phyloP scores from a whole-genome alignment of 2,329 filamentous ascomycete species.

The Blumeria hordei region DNA sequence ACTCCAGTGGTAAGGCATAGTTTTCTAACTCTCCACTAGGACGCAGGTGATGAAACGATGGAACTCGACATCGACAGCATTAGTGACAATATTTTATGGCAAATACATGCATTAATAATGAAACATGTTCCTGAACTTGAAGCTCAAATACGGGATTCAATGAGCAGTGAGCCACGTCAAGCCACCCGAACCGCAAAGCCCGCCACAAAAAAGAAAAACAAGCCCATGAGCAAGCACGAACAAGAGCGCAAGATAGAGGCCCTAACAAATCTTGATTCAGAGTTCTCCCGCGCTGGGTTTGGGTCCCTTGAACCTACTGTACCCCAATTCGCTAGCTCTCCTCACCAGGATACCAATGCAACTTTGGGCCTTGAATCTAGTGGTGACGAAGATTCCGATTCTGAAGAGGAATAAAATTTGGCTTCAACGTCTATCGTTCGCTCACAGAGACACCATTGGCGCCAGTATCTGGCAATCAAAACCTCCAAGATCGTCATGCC shows the following conservation, averaged over 20 bases:
- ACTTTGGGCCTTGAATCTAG: constrained; percentile 19
- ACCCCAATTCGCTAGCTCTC: constrained; percentile 1
- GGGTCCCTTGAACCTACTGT: constrained; percentile 19
- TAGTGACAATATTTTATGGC: constrained; percentile 26
- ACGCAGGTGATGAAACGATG: constrained; percentile 27
- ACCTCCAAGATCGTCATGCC: too few species aligned
- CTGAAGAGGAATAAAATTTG: constrained; percentile 20
- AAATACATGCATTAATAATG: constrained; percentile 28
- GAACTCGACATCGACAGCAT: constrained; percentile 35
- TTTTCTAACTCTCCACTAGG: constrained; percentile 14
- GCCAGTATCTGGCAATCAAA: too few species aligned
- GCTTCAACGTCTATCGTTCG: neutral
- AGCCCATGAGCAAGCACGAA: constrained; percentile 51
- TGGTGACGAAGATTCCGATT: constrained; percentile 28
- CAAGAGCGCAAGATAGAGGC: constrained; percentile 43
- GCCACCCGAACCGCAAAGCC: constrained; percentile 14
- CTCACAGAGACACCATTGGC: too few species aligned
- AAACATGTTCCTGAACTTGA: constrained; percentile 25
- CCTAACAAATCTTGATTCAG: constrained; percentile 33
- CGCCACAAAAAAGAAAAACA: constrained; percentile 32
- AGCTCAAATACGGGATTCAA: constrained; percentile 6
- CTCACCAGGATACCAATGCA: constrained; percentile 7
- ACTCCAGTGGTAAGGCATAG: constrained; percentile 2
- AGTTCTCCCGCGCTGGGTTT: constrained; percentile 15
- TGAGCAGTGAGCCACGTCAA: constrained; percentile 11